A percentile compares a stretch with the other conserved stretches of the same genome.
These are phyloP conservation scores for Macrolepiota dolichaula DNA, from an alignment of 768 basidiomycete species.

Conservation along the genomic window DNA sequence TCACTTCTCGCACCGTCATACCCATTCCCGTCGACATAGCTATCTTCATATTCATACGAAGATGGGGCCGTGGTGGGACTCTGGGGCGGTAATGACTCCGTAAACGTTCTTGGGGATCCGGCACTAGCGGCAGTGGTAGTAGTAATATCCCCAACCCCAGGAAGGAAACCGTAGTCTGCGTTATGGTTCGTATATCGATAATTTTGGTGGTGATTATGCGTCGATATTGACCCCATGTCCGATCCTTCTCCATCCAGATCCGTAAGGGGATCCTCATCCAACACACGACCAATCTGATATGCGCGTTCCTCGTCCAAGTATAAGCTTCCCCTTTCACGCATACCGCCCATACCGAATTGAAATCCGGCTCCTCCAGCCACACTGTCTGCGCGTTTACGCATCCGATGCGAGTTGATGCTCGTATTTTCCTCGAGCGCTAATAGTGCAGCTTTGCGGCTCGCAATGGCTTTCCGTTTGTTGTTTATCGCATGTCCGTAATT, in stretches of 20 bases:
- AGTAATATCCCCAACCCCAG: conserved; percentile 22
- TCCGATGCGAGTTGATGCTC: conserved; percentile 13
- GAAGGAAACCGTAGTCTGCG: conserved; percentile 23
- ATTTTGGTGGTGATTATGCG: conserved; percentile 9
- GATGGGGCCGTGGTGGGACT: neutral
- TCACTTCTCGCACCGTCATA: neutral
- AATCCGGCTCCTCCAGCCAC: conserved; percentile 33
- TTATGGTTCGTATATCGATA: conserved; percentile 19
- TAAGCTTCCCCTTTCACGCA: conserved; percentile 60
- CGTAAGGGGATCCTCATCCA: conserved; percentile 74
- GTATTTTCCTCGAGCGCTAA: conserved; percentile 22
- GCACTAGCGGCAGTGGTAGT: conserved; percentile 17
- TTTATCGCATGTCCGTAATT: conserved; percentile 70
- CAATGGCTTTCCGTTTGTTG: conserved; percentile 25
- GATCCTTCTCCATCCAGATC: conserved; percentile 63
- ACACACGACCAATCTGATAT: conserved; percentile 46
- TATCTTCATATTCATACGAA: neutral
- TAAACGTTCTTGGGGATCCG: conserved; percentile 1
- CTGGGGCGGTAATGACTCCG: conserved; percentile 6
- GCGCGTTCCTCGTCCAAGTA: conserved; percentile 56
- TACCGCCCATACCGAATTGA: conserved; percentile 29
- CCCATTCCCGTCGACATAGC: neutral
- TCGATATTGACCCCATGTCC: conserved; percentile 34
- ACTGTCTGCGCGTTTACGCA: conserved; percentile 66
- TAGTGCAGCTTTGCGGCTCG: conserved; percentile 19